Percentiles rank a stretch among this genome's conserved stretches.
Conservation (phyloP, 192 early-diverging fungal genomes). For the Neocallimastix lanati region DNA sequence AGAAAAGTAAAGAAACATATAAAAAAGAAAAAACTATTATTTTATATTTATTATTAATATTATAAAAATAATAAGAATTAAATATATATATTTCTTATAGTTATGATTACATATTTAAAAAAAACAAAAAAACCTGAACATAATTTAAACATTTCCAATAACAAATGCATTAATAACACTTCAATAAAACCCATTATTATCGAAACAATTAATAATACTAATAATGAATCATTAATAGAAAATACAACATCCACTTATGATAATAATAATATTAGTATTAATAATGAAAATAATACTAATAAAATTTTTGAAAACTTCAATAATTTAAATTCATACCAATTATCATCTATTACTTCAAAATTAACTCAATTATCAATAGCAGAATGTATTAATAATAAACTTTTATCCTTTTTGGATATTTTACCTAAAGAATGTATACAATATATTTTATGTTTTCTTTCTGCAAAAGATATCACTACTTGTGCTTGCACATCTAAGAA, state of each 20-base stretch:
- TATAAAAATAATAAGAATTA: too few species aligned
- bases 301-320: neutral
- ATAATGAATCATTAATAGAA: neutral
- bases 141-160: neutral
- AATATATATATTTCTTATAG: too few species aligned
- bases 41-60: too few species aligned
- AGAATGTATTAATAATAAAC: neutral
- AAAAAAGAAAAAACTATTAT: too few species aligned
- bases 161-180: neutral
- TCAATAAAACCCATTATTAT: neutral
- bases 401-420: neutral
- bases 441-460: neutral
- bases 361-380: neutral
- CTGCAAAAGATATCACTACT: neutral
- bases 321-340: neutral
- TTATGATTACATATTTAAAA: neutral
- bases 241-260: neutral
- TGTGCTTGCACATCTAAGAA: neutral
- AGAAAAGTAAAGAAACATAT: too few species aligned
- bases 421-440: neutral
- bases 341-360: neutral
- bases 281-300: neutral
- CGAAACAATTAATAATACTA: neutral
- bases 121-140: neutral
- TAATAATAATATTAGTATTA: neutral